Conservation (phyloP, 116 monocot genomes). For the Phalaenopsis hybrid region DNA sequence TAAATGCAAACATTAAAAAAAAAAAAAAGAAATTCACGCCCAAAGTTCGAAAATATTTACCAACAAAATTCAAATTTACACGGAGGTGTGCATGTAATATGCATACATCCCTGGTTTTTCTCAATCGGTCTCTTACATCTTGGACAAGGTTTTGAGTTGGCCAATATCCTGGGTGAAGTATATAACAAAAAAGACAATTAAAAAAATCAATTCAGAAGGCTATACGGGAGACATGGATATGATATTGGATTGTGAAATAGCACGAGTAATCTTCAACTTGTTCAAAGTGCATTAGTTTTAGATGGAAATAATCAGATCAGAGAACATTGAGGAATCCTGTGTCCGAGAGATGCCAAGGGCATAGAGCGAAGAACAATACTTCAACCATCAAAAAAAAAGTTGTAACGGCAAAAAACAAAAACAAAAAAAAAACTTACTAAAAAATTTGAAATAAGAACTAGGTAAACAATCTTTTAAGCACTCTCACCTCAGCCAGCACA, state of each 20-base stretch:
- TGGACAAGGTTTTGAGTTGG: conserved; percentile 65
- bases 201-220: background rate
- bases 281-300: background rate
- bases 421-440: background rate
- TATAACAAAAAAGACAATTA: background rate
- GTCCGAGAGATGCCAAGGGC: background rate
- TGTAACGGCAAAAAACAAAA: no score
- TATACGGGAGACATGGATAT: background rate
- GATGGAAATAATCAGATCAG: background rate
- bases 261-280: background rate
- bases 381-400: background rate
- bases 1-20: background rate
- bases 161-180: conserved; percentile 44
- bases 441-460: background rate
- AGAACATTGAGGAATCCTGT: background rate
- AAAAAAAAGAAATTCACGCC: background rate
- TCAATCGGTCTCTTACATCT: conserved; percentile 63
- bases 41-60: conserved; percentile 21
- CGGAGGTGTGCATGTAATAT: conserved; percentile 53
- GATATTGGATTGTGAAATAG: background rate
- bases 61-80: conserved; percentile 72
- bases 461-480: background rate
- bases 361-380: background rate
- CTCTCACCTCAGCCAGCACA: background rate
- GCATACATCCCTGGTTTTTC: conserved; percentile 72